Evolutionary conservation across 2,329 filamentous ascomycete genomes (phyloP).

Genomic region (Hyphodiscus sp.): DNA sequence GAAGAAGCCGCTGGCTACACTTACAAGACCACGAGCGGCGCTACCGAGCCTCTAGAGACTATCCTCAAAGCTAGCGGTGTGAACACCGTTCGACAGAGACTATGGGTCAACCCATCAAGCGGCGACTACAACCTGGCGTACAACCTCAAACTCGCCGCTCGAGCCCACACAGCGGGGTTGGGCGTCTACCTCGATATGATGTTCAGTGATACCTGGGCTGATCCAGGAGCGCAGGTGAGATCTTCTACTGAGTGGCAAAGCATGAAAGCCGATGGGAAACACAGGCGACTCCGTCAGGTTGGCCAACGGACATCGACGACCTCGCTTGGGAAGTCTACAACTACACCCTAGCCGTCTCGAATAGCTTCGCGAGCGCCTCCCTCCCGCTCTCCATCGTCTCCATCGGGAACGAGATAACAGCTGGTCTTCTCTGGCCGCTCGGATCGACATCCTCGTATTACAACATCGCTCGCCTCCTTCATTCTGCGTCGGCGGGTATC

Average conservation of each 20-base stretch:
- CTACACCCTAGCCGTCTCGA: conserved; percentile 57
- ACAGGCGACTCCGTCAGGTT: conserved; percentile 51
- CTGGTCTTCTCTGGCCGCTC: conserved; percentile 60
- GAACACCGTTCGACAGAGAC: conserved; percentile 63
- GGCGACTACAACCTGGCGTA: conserved; percentile 64
- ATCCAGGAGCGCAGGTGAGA: conserved; percentile 52
- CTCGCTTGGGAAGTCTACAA: conserved; percentile 59
- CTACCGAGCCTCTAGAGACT: conserved; percentile 49
- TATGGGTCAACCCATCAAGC: conserved; percentile 63
- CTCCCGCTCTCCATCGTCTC: conserved; percentile 56
- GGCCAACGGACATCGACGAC: conserved; percentile 52
- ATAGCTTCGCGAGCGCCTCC: conserved; percentile 50
- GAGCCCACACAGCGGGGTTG: conserved; percentile 57
- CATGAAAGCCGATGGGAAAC: background rate
- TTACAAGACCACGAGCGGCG: conserved; percentile 53
- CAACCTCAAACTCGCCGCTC: conserved; percentile 60
- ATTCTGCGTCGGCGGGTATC: conserved; percentile 57
- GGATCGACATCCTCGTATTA: conserved; percentile 47
- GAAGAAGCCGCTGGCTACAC: conserved; percentile 54
- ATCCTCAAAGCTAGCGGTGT: conserved; percentile 57
- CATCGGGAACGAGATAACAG: conserved; percentile 68
- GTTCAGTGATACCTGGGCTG: conserved; percentile 66
- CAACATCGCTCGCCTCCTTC: conserved; percentile 58
- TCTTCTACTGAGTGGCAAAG: background rate
- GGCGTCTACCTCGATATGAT: conserved; percentile 55